Evolutionary conservation across 2,329 filamentous ascomycete species (phyloP).

Genomic region (Tolypocladium pustulatum): DNA sequence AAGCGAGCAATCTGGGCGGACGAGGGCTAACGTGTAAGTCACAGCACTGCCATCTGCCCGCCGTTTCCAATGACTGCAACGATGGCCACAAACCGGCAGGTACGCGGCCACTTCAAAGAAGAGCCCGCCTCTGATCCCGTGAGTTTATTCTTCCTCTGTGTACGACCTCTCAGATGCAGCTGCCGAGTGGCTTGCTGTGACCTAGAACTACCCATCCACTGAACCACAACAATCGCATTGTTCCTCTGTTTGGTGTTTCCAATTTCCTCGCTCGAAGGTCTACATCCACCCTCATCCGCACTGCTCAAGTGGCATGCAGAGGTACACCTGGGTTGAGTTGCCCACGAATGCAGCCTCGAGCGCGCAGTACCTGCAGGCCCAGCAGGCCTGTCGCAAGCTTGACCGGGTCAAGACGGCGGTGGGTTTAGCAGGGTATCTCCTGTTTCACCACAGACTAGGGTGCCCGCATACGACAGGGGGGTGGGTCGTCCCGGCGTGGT

Average conservation of each 20-base stretch:
- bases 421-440: slow-evolving; percentile 9
- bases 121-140: slow-evolving; percentile 7
- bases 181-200: background rate
- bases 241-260: background rate
- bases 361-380: slow-evolving; percentile 1
- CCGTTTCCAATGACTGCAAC: slow-evolving; percentile 7
- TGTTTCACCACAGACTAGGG: slow-evolving; percentile 12
- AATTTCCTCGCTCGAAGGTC: background rate
- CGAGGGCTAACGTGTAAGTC: background rate
- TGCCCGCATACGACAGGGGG: slow-evolving; percentile 6
- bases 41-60: background rate
- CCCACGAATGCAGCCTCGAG: background rate
- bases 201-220: background rate
- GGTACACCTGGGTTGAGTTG: background rate
- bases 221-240: background rate
- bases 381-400: slow-evolving; percentile 9
- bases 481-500: slow-evolving; percentile 13
- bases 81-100: slow-evolving; percentile 10
- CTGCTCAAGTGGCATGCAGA: background rate
- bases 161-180: background rate
- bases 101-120: slow-evolving; percentile 10
- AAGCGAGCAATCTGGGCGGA: background rate
- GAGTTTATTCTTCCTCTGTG: slow-evolving; percentile 3
- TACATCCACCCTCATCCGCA: background rate
- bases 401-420: slow-evolving; percentile 9